Base-by-base conservation (phyloP, 495 filamentous ascomycete species). In the Haplographium delicatum region DNA sequence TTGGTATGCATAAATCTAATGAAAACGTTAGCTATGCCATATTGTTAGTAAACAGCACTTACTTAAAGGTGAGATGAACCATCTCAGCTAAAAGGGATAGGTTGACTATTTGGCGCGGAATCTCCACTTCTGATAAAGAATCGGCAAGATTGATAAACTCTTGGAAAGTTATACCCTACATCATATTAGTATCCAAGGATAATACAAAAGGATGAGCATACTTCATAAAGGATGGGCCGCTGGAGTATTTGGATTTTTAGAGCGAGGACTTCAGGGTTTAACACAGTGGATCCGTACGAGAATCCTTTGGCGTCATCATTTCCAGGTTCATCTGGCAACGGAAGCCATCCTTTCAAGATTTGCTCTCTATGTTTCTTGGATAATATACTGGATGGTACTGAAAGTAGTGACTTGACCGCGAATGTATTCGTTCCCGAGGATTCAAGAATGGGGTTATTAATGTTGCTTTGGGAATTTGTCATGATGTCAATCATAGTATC, bases 141-240 rank as follows among this genome's bases (percentile, higher is more conserved):
- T 56, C 51, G 31, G 60, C 58, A n/a, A 71, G 47, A 18, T 58
- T 31, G 26, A 66, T 47, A 30, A 72, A 51, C 26, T 70, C 63
- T 15, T 58, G 27, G 24, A 68, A 72, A 25, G 61, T 51, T 63
- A 70, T 70, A 15, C 47, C 60, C 67, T 69, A 31, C 15, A 15
- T 24, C 8, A 18, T 4, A 38, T 53, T 22, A 54, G 33, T 10
- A 5, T 2, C 19, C 10, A 26, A 26, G 10, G 34, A 6, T 8
- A 27, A 18, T 18, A 2, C 24, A 38, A 18, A 10, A 4, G 35
- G 10, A 35, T 16, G 47, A 11, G 24, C 60, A 54, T 63, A 73
- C 74, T 39, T 72, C 67, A 47, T 77, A 75, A 50, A 73, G 71
- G 2, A 70, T 75, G 7, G 75, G 71, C 39, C 61, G 62, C 5